A percentile compares a stretch with the other conserved stretches of the same genome.
These are phyloP conservation scores for Cladosporium oxysporum DNA, from an alignment of 2,329 filamentous ascomycete species.

Conservation along the genomic window DNA sequence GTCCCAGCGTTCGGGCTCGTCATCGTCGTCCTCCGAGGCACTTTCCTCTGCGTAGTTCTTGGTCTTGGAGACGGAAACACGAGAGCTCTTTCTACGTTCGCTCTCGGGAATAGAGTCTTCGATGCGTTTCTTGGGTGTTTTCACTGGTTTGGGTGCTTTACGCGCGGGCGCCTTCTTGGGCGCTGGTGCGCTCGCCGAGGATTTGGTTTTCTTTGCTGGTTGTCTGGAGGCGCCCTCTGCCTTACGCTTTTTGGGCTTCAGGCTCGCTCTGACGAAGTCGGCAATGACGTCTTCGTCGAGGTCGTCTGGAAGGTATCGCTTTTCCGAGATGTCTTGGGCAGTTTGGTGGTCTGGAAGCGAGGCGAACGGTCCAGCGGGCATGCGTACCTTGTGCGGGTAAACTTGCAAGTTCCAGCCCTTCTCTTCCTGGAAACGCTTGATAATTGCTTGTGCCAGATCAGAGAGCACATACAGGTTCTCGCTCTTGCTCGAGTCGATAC, in stretches of 20 bases:
- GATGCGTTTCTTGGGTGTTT: conserved; percentile 43
- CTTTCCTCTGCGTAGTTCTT: conserved; percentile 51
- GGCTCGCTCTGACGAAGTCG: conserved; percentile 66
- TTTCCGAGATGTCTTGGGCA: conserved; percentile 83
- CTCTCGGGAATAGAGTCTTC: conserved; percentile 41
- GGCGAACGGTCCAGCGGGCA: conserved; percentile 78
- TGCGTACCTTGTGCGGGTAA: conserved; percentile 75
- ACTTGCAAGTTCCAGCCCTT: conserved; percentile 85
- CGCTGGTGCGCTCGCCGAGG: conserved; percentile 13
- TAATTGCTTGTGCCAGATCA: conserved; percentile 79
- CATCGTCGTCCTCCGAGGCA: conserved; percentile 45
- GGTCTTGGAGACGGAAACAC: conserved; percentile 34
- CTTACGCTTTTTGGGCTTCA: conserved; percentile 62
- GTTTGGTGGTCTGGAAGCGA: conserved; percentile 73
- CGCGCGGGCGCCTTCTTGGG: conserved; percentile 40
- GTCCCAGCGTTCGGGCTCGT: conserved; percentile 35
- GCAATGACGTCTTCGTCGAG: conserved; percentile 73
- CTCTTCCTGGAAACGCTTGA: conserved; percentile 82
- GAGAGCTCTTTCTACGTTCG: conserved; percentile 47
- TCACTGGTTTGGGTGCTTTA: conserved; percentile 36
- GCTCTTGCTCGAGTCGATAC: conserved; percentile 66
- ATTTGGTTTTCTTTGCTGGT: conserved; percentile 23
- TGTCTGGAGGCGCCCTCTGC: conserved; percentile 31
- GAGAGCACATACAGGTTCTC: conserved; percentile 82
- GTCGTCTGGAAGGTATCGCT: conserved; percentile 77